These are phyloP conservation scores for Xenoacremonium recifei DNA, from an alignment of 2,329 filamentous ascomycete genomes.

Conservation along the genomic window DNA sequence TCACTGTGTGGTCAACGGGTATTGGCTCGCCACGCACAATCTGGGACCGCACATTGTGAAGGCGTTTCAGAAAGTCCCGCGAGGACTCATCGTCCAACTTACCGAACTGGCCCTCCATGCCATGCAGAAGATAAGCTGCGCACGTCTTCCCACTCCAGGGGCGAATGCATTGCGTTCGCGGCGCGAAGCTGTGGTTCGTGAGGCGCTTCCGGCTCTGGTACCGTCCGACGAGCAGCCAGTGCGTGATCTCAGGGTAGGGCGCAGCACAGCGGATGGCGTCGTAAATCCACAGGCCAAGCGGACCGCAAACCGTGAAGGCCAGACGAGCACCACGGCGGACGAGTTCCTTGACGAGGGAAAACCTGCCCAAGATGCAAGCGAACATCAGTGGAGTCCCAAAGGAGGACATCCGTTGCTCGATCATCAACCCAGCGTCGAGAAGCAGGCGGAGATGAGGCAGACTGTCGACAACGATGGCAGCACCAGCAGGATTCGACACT, in stretches of 20 bases:
- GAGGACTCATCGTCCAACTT: neutral
- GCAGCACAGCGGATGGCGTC: no score
- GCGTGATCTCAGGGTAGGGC: conserved; percentile 12
- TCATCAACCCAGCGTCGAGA: no score
- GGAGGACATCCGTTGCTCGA: conserved; percentile 11
- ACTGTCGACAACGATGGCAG: no score
- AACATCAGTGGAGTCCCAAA: conserved; percentile 21
- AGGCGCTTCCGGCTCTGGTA: conserved; percentile 12
- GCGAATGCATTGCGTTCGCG: neutral
- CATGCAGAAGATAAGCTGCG: neutral
- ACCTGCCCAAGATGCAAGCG: conserved; percentile 13
- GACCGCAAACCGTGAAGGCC: conserved; percentile 15
- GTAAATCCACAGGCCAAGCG: conserved; percentile 12
- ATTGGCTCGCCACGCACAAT: no score
- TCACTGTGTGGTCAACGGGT: no score
- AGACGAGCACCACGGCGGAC: conserved; percentile 16
- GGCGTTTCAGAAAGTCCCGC: neutral
- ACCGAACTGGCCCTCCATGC: neutral
- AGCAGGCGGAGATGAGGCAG: no score
- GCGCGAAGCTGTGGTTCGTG: neutral
- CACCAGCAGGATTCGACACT: no score
- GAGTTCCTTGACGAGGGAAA: conserved; percentile 16
- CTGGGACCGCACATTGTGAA: no score
- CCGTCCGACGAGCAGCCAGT: conserved; percentile 18
- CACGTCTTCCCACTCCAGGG: conserved; percentile 16